phyloP scores from a whole-genome alignment of 2,329 filamentous ascomycete species.

The Aspergillus puulaauensis region DNA sequence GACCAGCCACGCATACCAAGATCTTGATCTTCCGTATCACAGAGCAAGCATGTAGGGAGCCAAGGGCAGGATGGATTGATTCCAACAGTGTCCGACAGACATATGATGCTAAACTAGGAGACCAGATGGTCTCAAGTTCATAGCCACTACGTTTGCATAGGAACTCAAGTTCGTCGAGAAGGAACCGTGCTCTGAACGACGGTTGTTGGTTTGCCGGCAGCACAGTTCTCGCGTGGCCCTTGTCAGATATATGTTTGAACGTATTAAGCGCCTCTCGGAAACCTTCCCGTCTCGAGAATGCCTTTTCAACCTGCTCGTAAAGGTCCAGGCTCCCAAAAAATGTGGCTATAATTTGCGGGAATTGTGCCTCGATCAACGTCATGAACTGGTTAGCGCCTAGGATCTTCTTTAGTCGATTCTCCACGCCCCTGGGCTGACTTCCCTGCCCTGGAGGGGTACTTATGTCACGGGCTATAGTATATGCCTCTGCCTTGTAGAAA shows the following conservation, averaged over 20 bases:
- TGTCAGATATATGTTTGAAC: slow-evolving; percentile 67
- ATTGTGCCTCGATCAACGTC: slow-evolving; percentile 64
- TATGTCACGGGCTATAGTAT: slow-evolving; percentile 77
- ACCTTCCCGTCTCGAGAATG: slow-evolving; percentile 59
- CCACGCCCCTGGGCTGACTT: slow-evolving; percentile 55
- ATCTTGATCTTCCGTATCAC: slow-evolving; percentile 83
- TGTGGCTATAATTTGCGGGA: slow-evolving; percentile 72
- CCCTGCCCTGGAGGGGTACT: slow-evolving; percentile 44
- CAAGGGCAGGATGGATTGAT: slow-evolving; percentile 77
- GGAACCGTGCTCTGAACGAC: slow-evolving; percentile 74
- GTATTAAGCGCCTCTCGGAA: slow-evolving; percentile 63
- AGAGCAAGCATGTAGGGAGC: slow-evolving; percentile 81
- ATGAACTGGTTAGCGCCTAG: slow-evolving; percentile 68
- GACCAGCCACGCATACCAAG: slow-evolving; percentile 73
- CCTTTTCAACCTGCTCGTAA: slow-evolving; percentile 70
- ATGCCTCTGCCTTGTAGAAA: slow-evolving; percentile 79
- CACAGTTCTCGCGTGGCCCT: slow-evolving; percentile 63
- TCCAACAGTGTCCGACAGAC: slow-evolving; percentile 77
- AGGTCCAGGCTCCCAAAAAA: slow-evolving; percentile 77
- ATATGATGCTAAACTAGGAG: slow-evolving; percentile 69
- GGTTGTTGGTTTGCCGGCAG: slow-evolving; percentile 83
- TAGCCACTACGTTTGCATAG: slow-evolving; percentile 72
- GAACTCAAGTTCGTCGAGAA: slow-evolving; percentile 72
- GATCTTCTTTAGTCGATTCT: slow-evolving; percentile 66
- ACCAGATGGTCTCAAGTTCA: slow-evolving; percentile 69